Evolutionary conservation across 2,329 filamentous ascomycete genomes (phyloP), one percentile per base, ranked within the genome.

Genomic region (Fusarium metavorans): DNA sequence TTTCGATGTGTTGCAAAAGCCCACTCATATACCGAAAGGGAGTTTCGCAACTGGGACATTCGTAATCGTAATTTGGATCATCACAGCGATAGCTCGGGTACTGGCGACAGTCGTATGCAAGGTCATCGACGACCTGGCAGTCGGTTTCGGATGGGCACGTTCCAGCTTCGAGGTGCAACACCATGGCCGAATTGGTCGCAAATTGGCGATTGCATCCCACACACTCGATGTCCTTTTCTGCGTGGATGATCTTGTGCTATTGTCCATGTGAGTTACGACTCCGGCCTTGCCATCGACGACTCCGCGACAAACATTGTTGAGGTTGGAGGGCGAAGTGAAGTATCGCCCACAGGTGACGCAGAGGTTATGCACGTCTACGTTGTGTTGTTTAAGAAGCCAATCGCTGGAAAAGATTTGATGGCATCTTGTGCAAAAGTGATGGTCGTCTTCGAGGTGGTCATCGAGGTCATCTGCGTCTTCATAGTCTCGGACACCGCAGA

Each of bases 1-100:
- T 78, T 37, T 80, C 79, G 1, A 61, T 71, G 45, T 80, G 78
- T 23, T 80, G 74, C 2, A 79, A 62, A 5, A 79, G 45, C 18
- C 58, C 72, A 18, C 79, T 77, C 25, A 80, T 52, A 0, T 18
- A 58, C 9, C 4, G 39, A 59, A 68, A 76, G 1, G 8, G 50
- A 3, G 20, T 39, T 0, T 65, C 34, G 59, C 78, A 80, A 5
- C 56, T 68, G 5, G 61, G 63, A 16, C 79, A 80, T 25, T 60
- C 30, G 3, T 72, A 23, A 13, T 63, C 52, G 39, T 62, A 78
- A 37, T 79, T 73, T 45, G 83, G 77, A 6, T 50, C 18, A 2
- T 74, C 54, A 30, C 16, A 52, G 14, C 6, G 8, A 52, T 52
- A 52, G 16, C 13, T 5, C 5, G 11, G 25, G 16, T 6, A 52